A percentile compares a stretch with the other conserved stretches of the same genome.
Evolutionary conservation across 768 basidiomycete genomes (phyloP).

Genomic region (Porpolomopsis calyptriformis): DNA sequence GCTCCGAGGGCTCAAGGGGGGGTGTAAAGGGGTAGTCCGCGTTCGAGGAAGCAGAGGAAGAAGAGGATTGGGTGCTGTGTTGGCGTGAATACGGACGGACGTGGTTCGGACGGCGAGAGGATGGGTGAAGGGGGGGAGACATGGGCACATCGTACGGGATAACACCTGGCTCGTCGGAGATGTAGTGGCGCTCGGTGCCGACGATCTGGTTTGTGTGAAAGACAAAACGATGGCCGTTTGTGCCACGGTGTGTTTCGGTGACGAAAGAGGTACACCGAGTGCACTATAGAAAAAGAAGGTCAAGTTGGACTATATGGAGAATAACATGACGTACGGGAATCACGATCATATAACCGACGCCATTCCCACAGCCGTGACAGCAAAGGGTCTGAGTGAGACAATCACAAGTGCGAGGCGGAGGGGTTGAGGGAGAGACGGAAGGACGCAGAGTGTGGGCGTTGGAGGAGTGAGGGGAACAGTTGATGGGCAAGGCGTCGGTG

Average conservation of each 20-base stretch:
- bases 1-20: slow-evolving; percentile 16
- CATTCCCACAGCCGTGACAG: slow-evolving; percentile 67
- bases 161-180: slow-evolving; percentile 55
- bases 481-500: slow-evolving; percentile 68
- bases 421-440: slow-evolving; percentile 25
- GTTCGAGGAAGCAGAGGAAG: neutral
- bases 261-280: slow-evolving; percentile 64
- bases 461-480: slow-evolving; percentile 58
- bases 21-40: slow-evolving; percentile 16
- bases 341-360: slow-evolving; percentile 76
- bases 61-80: slow-evolving; percentile 15
- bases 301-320: slow-evolving; percentile 2
- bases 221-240: slow-evolving; percentile 81
- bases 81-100: slow-evolving; percentile 11
- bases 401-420: slow-evolving; percentile 56
- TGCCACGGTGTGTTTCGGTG: slow-evolving; percentile 53
- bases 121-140: no score
- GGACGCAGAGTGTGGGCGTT: slow-evolving; percentile 32
- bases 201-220: slow-evolving; percentile 67
- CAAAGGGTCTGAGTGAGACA: slow-evolving; percentile 76
- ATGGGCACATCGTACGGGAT: slow-evolving; percentile 29
- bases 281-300: slow-evolving; percentile 31
- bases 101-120: no score
- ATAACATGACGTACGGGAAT: slow-evolving; percentile 35
- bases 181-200: slow-evolving; percentile 53